phyloP scores from a whole-genome alignment of 83 land plant genomes.

The Isoetes engelmannii region DNA sequence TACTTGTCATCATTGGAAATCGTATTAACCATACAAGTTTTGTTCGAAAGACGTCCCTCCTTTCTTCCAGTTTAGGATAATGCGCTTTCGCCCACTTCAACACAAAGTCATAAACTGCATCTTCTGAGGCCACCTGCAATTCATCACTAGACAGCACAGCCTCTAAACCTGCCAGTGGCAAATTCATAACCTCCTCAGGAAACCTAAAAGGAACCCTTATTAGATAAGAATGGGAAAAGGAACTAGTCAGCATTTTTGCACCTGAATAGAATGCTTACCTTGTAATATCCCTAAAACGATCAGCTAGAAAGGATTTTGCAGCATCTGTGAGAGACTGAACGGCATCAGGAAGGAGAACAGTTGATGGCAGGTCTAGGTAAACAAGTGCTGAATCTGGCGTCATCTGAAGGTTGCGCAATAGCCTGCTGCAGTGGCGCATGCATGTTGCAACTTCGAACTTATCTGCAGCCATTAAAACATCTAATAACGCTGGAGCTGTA shows the following conservation, averaged over 20 bases:
- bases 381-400: slow-evolving; percentile 77
- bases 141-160: slow-evolving; percentile 85
- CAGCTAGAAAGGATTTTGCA: slow-evolving; percentile 69
- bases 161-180: slow-evolving; percentile 84
- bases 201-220: slow-evolving; percentile 37
- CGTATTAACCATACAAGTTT: slow-evolving; percentile 65
- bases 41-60: slow-evolving; percentile 63
- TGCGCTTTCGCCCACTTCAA: slow-evolving; percentile 88
- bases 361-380: slow-evolving; percentile 79
- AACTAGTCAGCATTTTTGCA: too few species aligned
- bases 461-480: slow-evolving; percentile 94
- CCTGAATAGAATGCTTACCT: slow-evolving; percentile 33
- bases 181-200: slow-evolving; percentile 74
- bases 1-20: slow-evolving; percentile 83
- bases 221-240: too few species aligned
- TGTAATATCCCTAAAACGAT: slow-evolving; percentile 56
- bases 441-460: slow-evolving; percentile 92
- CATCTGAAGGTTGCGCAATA: slow-evolving; percentile 66
- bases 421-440: slow-evolving; percentile 72
- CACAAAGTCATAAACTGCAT: slow-evolving; percentile 90
- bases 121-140: slow-evolving; percentile 90
- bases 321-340: slow-evolving; percentile 81
- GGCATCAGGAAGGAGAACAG: slow-evolving; percentile 61
- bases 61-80: slow-evolving; percentile 69
- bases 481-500: slow-evolving; percentile 50